Conservation (phyloP, 495 filamentous ascomycete species). For the Aspergillus kassunensis region DNA sequence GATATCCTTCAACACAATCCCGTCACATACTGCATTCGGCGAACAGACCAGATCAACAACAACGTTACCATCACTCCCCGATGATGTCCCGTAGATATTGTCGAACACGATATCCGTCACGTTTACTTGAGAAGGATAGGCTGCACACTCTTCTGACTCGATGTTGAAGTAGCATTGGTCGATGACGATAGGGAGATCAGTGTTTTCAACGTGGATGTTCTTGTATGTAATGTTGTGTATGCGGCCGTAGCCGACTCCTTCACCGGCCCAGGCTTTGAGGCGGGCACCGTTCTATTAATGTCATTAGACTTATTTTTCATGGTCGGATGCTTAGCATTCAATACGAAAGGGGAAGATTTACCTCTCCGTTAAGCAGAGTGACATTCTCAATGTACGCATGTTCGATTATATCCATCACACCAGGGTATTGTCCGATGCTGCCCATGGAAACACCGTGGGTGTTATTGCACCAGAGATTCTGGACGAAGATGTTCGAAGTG, state of each 20-base stretch:
- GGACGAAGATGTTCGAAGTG: conserved; percentile 52
- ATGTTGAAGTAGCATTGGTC: conserved; percentile 59
- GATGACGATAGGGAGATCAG: conserved; percentile 49
- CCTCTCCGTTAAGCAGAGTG: conserved; percentile 49
- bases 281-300: conserved; percentile 46
- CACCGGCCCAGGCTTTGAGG: conserved; percentile 53
- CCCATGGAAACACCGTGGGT: conserved; percentile 57
- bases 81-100: conserved; percentile 52
- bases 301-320: neutral
- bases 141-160: conserved; percentile 42
- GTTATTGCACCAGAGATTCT: conserved; percentile 57
- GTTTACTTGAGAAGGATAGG: conserved; percentile 51
- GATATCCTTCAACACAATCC: conserved; percentile 49
- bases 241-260: conserved; percentile 51
- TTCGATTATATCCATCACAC: conserved; percentile 49
- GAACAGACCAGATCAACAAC: conserved; percentile 51
- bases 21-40: conserved; percentile 50
- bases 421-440: conserved; percentile 53
- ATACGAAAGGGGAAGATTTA: conserved; percentile 8
- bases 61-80: conserved; percentile 45
- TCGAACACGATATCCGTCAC: conserved; percentile 52
- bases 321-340: neutral
- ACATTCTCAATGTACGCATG: conserved; percentile 55
- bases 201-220: conserved; percentile 53
- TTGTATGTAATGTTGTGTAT: conserved; percentile 58